Evolutionary conservation across 106 monocot genomes (phyloP).

Genomic region (Agapanthus africanus): DNA sequence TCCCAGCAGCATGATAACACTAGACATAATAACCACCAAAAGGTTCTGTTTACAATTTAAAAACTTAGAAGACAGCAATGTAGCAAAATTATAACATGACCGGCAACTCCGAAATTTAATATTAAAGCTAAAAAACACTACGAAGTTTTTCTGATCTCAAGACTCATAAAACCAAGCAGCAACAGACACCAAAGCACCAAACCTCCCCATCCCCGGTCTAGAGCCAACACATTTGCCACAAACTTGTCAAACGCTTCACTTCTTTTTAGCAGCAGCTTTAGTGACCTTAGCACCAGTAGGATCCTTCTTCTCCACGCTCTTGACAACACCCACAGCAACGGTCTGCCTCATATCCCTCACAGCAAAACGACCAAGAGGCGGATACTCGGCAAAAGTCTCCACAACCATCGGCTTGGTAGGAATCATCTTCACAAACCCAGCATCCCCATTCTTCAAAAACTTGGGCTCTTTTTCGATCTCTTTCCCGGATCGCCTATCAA

Average conservation of each 20-base stretch:
- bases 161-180: too few species aligned
- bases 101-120: too few species aligned
- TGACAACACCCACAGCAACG: slow-evolving; percentile 75
- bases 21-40: too few species aligned
- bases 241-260: slow-evolving; percentile 46
- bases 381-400: slow-evolving; percentile 72
- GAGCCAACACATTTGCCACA: too few species aligned
- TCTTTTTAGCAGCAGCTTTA: slow-evolving; percentile 65
- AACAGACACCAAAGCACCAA: too few species aligned
- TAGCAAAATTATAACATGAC: too few species aligned
- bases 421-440: slow-evolving; percentile 70
- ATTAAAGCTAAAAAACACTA: too few species aligned
- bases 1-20: too few species aligned
- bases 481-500: slow-evolving; percentile 47
- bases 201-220: too few species aligned
- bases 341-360: slow-evolving; percentile 80
- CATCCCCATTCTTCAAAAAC: slow-evolving; percentile 72
- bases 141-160: too few species aligned
- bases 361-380: slow-evolving; percentile 61
- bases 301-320: slow-evolving; percentile 81
- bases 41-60: too few species aligned
- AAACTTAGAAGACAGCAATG: too few species aligned
- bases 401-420: slow-evolving; percentile 83
- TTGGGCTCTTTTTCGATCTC: slow-evolving; percentile 61
- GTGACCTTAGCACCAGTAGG: slow-evolving; percentile 65